phyloP scores from a whole-genome alignment of 1,284 basidiomycete species.

The Apiotrichum sp. region DNA sequence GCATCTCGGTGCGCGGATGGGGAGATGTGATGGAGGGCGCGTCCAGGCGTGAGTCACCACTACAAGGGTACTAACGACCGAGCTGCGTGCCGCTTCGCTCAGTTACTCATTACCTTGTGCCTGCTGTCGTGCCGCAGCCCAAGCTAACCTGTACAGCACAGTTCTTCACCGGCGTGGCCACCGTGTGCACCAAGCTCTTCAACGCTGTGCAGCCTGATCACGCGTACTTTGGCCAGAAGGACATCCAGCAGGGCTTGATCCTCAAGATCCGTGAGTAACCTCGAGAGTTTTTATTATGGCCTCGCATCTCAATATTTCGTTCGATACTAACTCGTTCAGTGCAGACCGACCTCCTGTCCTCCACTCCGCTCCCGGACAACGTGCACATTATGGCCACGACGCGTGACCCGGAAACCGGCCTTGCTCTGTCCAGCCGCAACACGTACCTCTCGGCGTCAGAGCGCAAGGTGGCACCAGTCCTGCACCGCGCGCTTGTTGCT shows the following conservation, averaged over 20 bases:
- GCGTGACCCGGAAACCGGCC: slow-evolving; percentile 55
- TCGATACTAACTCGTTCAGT: slow-evolving; percentile 45
- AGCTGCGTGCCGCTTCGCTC: too few relatives aligned
- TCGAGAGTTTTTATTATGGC: too few relatives aligned
- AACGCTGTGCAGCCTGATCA: slow-evolving; percentile 87
- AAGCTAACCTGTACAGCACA: slow-evolving; percentile 56
- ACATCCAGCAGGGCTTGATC: slow-evolving; percentile 91
- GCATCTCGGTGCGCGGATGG: slow-evolving; percentile 84
- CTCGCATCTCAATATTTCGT: too few relatives aligned
- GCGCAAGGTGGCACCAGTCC: slow-evolving; percentile 61
- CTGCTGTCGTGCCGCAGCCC: too few relatives aligned
- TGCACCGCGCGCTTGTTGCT: slow-evolving; percentile 63
- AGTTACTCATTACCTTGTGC: too few relatives aligned
- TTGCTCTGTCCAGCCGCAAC: slow-evolving; percentile 90
- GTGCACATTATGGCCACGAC: slow-evolving; percentile 78
- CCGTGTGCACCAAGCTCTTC: slow-evolving; percentile 91
- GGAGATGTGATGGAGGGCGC: slow-evolving; percentile 50
- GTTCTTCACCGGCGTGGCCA: slow-evolving; percentile 94
- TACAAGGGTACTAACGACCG: not conserved
- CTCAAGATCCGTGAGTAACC: slow-evolving; percentile 58
- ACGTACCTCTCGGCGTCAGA: slow-evolving; percentile 68
- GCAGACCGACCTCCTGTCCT: slow-evolving; percentile 69
- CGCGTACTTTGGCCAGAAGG: slow-evolving; percentile 96
- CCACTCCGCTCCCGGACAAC: slow-evolving; percentile 63
- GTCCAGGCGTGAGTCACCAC: slow-evolving; percentile 39